A percentile compares a stretch with the other conserved stretches of the same genome.
Conservation (phyloP, 305 asterid species). For the Solanum hybrid region DNA sequence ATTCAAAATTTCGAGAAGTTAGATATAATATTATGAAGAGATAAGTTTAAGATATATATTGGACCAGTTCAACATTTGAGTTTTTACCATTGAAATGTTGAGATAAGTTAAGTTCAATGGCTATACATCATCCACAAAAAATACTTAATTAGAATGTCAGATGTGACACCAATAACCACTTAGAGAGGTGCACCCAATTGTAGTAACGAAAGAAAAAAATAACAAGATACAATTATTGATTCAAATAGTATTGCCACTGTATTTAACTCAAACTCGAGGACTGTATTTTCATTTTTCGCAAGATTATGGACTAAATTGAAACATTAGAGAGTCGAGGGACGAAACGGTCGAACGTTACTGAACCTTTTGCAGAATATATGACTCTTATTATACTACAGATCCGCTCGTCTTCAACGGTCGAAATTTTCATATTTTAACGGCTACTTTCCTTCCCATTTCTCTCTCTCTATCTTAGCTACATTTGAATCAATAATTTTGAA, state of each 20-base stretch:
- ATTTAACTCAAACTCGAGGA: neutral
- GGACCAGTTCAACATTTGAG: neutral
- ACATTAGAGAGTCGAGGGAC: neutral
- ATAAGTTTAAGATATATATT: neutral
- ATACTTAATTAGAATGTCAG: neutral
- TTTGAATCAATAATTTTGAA: neutral
- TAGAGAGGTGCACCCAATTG: neutral
- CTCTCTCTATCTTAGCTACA: neutral
- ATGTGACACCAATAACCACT: neutral
- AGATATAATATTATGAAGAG: neutral
- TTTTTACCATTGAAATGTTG: neutral
- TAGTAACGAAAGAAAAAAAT: neutral
- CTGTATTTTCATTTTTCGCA: neutral
- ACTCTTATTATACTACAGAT: neutral
- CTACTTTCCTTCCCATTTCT: neutral
- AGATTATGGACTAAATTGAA: neutral
- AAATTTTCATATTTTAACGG: slow-evolving; percentile 2
- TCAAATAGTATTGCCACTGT: neutral
- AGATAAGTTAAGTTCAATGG: neutral
- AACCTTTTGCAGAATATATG: neutral
- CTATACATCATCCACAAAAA: neutral
- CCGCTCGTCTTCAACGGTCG: slow-evolving; percentile 7
- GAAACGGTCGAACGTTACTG: slow-evolving; percentile 2
- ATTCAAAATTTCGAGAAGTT: neutral
- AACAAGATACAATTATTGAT: neutral